A percentile compares a stretch with the other conserved stretches of the same genome.
phyloP scores from a whole-genome alignment of 2,329 filamentous ascomycete genomes.

The Geoglossum cookeanum region DNA sequence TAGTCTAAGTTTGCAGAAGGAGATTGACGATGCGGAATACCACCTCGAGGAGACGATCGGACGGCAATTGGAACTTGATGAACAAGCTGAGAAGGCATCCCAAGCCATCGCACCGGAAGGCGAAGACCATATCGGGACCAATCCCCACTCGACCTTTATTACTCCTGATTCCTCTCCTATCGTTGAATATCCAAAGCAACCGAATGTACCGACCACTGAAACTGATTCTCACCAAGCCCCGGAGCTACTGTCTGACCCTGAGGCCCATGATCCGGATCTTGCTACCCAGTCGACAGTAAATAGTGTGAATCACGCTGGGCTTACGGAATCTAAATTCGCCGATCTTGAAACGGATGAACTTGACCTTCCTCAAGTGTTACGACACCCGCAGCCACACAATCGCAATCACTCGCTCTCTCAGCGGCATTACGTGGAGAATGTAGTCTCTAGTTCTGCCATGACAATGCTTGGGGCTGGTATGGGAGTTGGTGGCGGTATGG shows the following conservation, averaged over 20 bases:
- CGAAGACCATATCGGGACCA: neutral
- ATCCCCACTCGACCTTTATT: neutral
- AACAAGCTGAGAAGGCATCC: constrained; percentile 19
- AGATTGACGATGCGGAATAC: constrained; percentile 72
- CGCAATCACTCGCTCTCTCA: constrained; percentile 53
- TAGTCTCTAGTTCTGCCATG: constrained; percentile 11
- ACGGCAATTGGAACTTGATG: constrained; percentile 59
- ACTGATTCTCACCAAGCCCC: constrained; percentile 13
- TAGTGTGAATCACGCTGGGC: neutral
- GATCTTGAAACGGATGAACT: constrained; percentile 18
- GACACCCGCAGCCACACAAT: constrained; percentile 57
- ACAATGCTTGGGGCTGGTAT: constrained; percentile 11
- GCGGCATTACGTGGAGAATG: constrained; percentile 40
- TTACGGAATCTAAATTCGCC: neutral
- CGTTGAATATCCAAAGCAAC: constrained; percentile 9
- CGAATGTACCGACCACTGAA: constrained; percentile 12
- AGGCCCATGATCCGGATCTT: constrained; percentile 6
- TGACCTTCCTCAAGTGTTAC: constrained; percentile 37
- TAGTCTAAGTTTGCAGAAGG: constrained; percentile 60
- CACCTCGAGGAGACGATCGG: constrained; percentile 65
- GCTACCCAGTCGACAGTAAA: neutral
- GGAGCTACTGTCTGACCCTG: constrained; percentile 9
- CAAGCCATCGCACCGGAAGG: neutral
- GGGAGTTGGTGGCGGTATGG: constrained; percentile 16
- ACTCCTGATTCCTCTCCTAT: neutral